Evolutionary conservation across 164 flowering plant genomes (phyloP), one percentile per base, ranked within the genome.

Genomic region (Saururus chinensis): DNA sequence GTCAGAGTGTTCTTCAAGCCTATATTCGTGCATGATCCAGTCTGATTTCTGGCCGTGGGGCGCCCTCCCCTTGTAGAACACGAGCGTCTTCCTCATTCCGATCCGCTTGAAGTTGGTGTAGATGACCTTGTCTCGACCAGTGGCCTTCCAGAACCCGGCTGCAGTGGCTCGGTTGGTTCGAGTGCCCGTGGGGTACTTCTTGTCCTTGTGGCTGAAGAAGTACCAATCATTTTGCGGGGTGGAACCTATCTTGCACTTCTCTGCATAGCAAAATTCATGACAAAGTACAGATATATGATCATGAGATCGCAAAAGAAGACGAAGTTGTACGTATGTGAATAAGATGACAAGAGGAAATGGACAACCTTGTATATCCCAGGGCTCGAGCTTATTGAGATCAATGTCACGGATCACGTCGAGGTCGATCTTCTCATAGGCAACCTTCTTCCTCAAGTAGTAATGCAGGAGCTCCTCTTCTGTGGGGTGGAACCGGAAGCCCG

Each of bases 1-100:
- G 72, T 64, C 61, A 42, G 57, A 40, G 23, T 57, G 75, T 35
- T 86, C 95, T 54, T 88, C 98, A 0, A 91, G 92, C 26, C 97
- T 71, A 54, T 91, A 91, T 45, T 91, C 97, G 64, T 91, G 96
- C 97, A 91, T 91, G 71, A 91, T 91, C 97, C 97, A 91, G 40
- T 91, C 96, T 0, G 96, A 88, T 69, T 86, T 91, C 65, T 85
- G 87, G 13, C 98, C 98, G 54, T 88, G 93, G 0, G 98, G 98
- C 25, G 98, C 98, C 63, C 98, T 66, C 21, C 98, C 98, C 64
- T 81, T 79, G 68, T 91, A 88, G 60, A 91, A 91, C 26, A 91
- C 96, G 0, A 91, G 76, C 0, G 97, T 91, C 73, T 91, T 91
- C 64, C 97, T 77, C 89, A 88, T 79, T 21, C 98, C 98, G 48